Conservation (phyloP, 768 basidiomycete species). For the Stropharia rugosoannulata region DNA sequence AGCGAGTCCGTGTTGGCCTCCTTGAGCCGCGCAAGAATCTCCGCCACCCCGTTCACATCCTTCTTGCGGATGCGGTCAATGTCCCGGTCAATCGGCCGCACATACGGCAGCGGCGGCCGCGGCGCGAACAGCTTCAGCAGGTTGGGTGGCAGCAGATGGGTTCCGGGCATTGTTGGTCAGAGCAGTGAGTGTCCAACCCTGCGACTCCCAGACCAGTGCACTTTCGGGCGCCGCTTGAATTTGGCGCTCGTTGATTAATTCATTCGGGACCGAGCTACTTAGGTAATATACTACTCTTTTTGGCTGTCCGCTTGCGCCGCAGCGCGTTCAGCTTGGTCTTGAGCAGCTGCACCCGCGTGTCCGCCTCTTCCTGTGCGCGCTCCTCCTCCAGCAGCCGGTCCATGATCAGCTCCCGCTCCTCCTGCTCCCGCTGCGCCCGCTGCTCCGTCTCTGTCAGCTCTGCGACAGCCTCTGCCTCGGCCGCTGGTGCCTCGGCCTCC, state of each 20-base stretch:
- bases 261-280: not conserved
- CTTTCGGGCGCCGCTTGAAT: slow-evolving; percentile 15
- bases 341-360: slow-evolving; percentile 66
- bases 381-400: slow-evolving; percentile 85
- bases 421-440: slow-evolving; percentile 55
- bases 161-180: slow-evolving; percentile 52
- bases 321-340: slow-evolving; percentile 66
- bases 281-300: slow-evolving; percentile 16
- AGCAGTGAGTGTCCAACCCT: slow-evolving; percentile 1
- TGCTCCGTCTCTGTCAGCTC: slow-evolving; percentile 40
- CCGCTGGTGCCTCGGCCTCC: slow-evolving; percentile 24
- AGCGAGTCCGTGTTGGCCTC: slow-evolving; percentile 75
- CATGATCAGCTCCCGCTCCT: slow-evolving; percentile 83
- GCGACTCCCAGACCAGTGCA: not conserved
- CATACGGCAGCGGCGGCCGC: slow-evolving; percentile 84
- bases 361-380: slow-evolving; percentile 84
- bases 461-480: slow-evolving; percentile 23
- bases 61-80: slow-evolving; percentile 72
- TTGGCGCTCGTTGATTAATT: not conserved
- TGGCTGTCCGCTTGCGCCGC: slow-evolving; percentile 34
- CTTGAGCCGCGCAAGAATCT: slow-evolving; percentile 67
- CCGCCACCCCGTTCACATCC: slow-evolving; percentile 74
- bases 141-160: slow-evolving; percentile 92
- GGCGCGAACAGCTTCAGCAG: slow-evolving; percentile 96
- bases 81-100: slow-evolving; percentile 83